Evolutionary conservation across 441 rosid species (phyloP), one percentile per base, ranked within the genome.

Genomic region (Corymbia calophylla): DNA sequence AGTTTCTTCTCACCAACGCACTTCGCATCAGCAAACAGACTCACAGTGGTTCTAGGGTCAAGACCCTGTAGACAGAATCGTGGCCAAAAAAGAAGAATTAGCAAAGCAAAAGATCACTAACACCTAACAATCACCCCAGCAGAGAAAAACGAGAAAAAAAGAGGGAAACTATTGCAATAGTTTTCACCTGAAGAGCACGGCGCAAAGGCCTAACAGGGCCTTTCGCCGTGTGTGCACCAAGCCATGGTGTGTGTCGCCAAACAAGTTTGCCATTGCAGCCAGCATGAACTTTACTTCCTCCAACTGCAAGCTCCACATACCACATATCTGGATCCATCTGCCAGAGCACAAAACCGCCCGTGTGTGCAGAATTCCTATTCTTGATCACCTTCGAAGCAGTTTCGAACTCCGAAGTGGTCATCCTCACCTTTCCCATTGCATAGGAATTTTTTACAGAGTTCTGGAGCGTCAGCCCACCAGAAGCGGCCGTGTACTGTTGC

Each of bases 221-320:
- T 91, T 95, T 98, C 9, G 99, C 99, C 35, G 96, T 91, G 82
- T 96, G 98, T 54, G 99, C 94, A 53, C 99, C 99, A 4, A 96
- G 97, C 99, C 99, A 98, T 9, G 99, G 98, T 1, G 99, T 97
- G 92, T 98, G 99, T 87, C 99, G 90, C 99, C 99, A 98, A 21
- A 98, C 98, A 47, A 97, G 97, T 90, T 96, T 97, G 13, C 99
- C 99, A 92, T 98, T 97, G 87, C 99, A 96, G 17, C 99, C 99
- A 92, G 99, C 99, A 89, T 92, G 99, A 93, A 97, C 96, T 90
- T 98, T 98, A 88, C 97, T 94, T 31, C 95, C 98, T 55, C 98
- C 98, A 32, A 96, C 97, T 1, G 99, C 96, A 88, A 97, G 98
- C 93, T 97, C 99, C 85, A 97, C 98, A 51, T 98, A 98, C 99